Evolutionary conservation across 805 yeast species (phyloP).

Genomic region (Starmerella bombi): DNA sequence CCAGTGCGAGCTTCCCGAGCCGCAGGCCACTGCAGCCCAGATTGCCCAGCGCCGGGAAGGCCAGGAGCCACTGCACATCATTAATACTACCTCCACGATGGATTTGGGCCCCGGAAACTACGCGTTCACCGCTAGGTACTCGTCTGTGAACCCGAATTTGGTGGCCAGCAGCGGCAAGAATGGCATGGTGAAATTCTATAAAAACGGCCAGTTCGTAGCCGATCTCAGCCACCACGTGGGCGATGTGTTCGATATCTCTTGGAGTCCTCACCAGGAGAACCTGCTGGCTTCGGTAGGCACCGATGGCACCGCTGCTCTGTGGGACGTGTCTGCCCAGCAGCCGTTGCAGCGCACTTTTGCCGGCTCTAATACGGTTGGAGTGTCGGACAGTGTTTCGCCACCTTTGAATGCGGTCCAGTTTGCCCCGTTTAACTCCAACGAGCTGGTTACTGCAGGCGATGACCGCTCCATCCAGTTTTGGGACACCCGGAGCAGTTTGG

Average conservation of each 20-base stretch:
- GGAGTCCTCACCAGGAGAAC: conserved; percentile 37
- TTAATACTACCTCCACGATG: conserved; percentile 2
- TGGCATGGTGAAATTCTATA: conserved; percentile 26
- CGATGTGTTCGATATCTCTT: conserved; percentile 62
- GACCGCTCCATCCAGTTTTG: conserved; percentile 61
- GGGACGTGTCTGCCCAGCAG: conserved; percentile 36
- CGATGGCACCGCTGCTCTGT: conserved; percentile 54
- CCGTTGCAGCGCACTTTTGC: conserved; percentile 39
- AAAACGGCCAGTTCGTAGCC: conserved; percentile 14
- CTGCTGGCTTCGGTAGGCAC: conserved; percentile 50
- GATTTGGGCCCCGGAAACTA: conserved; percentile 7
- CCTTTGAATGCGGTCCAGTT: conserved; percentile 53
- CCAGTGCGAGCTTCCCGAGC: conserved; percentile 27
- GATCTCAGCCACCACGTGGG: conserved; percentile 42
- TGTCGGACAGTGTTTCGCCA: conserved; percentile 32
- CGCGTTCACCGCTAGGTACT: conserved; percentile 33
- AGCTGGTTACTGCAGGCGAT: conserved; percentile 65
- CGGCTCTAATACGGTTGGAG: conserved; percentile 54
- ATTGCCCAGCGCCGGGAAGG: conserved; percentile 60
- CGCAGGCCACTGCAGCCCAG: conserved; percentile 22
- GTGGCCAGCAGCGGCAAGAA: conserved; percentile 42
- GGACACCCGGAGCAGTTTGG: conserved; percentile 28
- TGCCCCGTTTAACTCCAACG: conserved; percentile 39
- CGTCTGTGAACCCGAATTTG: conserved; percentile 35
- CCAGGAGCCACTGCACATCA: conserved; percentile 30